These are phyloP conservation scores for Quercus agrifolia DNA, from an alignment of 306 rosid genomes.

Conservation along the genomic window DNA sequence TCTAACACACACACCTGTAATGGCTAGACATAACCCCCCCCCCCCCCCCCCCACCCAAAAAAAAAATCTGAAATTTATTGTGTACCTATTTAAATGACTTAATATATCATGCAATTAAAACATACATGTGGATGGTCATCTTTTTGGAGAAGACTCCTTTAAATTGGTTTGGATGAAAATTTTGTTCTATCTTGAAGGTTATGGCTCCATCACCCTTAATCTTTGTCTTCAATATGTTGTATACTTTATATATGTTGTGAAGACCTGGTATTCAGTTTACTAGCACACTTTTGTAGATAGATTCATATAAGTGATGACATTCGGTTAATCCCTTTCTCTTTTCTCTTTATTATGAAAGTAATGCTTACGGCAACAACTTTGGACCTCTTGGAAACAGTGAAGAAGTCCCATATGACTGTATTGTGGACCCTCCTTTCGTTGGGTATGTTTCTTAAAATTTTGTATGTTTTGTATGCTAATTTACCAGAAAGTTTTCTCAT, in stretches of 20 bases:
- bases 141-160: no score
- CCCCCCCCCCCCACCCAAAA: no score
- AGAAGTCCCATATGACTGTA: conserved; percentile 56
- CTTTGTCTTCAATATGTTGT: not conserved
- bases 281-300: not conserved
- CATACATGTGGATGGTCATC: no score
- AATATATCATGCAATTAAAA: no score
- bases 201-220: not conserved
- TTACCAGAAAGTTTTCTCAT: conserved; percentile 7
- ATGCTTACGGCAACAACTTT: conserved; percentile 30
- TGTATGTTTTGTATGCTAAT: conserved; percentile 1
- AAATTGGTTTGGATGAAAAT: no score
- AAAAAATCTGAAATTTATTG: no score
- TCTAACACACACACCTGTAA: no score
- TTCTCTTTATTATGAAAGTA: conserved; percentile 24
- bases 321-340: conserved; percentile 5
- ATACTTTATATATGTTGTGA: not conserved
- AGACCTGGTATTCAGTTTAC: not conserved
- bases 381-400: conserved; percentile 42
- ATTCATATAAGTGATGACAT: conserved; percentile 15
- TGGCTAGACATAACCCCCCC: no score
- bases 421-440: conserved; percentile 79
- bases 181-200: not conserved
- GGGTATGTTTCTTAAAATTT: conserved; percentile 56
- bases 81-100: no score